Percentiles rank a stretch among this genome's conserved stretches.
These are phyloP conservation scores for Artemisia annua DNA, from an alignment of 129 eudicot genomes.

Conservation along the genomic window DNA sequence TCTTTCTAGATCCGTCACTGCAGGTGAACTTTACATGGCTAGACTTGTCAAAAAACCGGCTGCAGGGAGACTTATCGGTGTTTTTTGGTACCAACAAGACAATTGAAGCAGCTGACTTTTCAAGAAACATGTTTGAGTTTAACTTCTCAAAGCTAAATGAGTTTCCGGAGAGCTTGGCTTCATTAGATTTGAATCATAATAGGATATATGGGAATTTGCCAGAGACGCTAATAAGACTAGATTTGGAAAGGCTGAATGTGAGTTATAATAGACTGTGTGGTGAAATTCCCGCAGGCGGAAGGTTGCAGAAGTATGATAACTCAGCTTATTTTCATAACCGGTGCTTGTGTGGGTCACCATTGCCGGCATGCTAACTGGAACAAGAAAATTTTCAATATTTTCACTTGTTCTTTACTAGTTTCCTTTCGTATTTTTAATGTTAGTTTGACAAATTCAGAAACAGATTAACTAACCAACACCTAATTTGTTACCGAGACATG, in stretches of 20 bases:
- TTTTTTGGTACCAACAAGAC: conserved; percentile 56
- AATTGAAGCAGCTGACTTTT: conserved; percentile 26
- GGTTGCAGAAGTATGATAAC: conserved; percentile 26
- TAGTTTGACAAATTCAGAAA: conserved; percentile 14
- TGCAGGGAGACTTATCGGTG: conserved; percentile 49
- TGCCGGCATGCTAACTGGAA: conserved; percentile 34
- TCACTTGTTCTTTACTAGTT: neutral
- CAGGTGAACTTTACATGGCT: conserved; percentile 39
- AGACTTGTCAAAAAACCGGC: conserved; percentile 43
- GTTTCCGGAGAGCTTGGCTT: conserved; percentile 37
- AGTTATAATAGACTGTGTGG: conserved; percentile 53
- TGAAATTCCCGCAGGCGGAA: conserved; percentile 41
- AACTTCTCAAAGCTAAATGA: conserved; percentile 33
- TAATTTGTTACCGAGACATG: neutral
- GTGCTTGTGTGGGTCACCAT: conserved; percentile 45
- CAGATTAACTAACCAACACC: neutral
- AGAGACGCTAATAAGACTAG: conserved; percentile 20
- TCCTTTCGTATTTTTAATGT: conserved; percentile 17
- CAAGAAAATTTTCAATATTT: neutral
- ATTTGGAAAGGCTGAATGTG: conserved; percentile 35
- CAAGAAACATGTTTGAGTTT: conserved; percentile 50
- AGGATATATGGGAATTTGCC: conserved; percentile 53
- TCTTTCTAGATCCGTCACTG: neutral
- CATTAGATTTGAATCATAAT: conserved; percentile 54
- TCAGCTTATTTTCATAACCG: conserved; percentile 39